These are phyloP conservation scores for Phytophthora hybrid DNA, from an alignment of 352 stramenopile species.

Conservation along the genomic window DNA sequence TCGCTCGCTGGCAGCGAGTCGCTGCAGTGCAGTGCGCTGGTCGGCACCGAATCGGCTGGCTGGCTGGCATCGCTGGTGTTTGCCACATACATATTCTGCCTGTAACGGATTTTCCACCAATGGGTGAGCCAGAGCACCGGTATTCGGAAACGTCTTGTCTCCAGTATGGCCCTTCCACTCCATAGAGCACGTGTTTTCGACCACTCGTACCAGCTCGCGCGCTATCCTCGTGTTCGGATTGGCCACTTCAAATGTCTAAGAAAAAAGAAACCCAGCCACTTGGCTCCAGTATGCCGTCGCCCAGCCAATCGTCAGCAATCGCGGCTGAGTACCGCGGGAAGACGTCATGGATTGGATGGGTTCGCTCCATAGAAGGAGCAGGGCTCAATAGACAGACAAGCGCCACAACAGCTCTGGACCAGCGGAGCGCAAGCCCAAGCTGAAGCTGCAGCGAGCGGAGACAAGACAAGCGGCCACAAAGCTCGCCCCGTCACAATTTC, in stretches of 20 bases:
- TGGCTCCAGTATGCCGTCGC: constrained; percentile 8
- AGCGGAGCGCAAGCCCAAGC: constrained; percentile 18
- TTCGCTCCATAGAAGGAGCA: constrained; percentile 33
- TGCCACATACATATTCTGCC: constrained; percentile 1
- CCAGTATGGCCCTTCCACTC: neutral
- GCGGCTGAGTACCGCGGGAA: constrained; percentile 21
- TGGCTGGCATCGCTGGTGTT: constrained; percentile 6
- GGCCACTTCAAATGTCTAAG: neutral
- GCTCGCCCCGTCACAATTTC: constrained; percentile 28
- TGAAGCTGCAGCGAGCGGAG: constrained; percentile 13
- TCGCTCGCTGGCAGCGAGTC: neutral
- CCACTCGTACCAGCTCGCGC: neutral
- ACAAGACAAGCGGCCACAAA: constrained; percentile 19
- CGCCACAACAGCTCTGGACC: constrained; percentile 18
- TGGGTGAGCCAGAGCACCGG: neutral
- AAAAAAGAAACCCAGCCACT: constrained; percentile 16
- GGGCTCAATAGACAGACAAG: constrained; percentile 21
- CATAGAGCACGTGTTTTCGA: neutral
- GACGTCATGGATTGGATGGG: constrained; percentile 8
- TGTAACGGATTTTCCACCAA: neutral
- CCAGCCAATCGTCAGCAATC: constrained; percentile 28
- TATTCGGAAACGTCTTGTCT: neutral
- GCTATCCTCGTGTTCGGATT: neutral
- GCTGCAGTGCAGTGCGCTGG: neutral
- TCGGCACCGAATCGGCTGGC: constrained; percentile 8